A percentile compares a stretch with the other conserved stretches of the same genome.
phyloP scores from a whole-genome alignment of 2,329 filamentous ascomycete species.

The Cladophialophora exuberans region DNA sequence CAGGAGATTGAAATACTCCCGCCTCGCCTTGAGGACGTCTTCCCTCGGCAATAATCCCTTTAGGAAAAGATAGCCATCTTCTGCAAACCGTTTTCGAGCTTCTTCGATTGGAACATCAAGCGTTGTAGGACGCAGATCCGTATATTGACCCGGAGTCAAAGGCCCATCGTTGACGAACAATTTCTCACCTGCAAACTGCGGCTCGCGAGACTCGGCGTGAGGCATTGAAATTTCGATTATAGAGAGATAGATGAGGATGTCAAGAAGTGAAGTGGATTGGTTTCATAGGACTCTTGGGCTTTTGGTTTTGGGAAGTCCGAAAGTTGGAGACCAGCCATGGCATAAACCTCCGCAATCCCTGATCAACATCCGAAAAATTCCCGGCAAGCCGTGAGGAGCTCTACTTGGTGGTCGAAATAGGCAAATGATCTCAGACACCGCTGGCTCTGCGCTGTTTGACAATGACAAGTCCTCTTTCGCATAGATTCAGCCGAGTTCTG shows the following conservation, averaged over 20 bases:
- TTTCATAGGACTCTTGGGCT: too few species aligned
- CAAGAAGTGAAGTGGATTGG: neutral
- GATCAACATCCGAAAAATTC: too few species aligned
- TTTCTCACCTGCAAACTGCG: constrained; percentile 9
- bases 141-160: constrained; percentile 50
- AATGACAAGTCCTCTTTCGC: too few species aligned
- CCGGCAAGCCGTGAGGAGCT: too few species aligned
- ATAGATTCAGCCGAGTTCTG: too few species aligned
- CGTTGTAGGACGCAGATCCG: constrained; percentile 47
- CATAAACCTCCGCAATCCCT: too few species aligned
- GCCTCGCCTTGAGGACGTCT: constrained; percentile 57
- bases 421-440: too few species aligned
- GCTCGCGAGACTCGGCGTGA: constrained; percentile 17
- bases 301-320: too few species aligned
- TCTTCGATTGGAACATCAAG: constrained; percentile 52
- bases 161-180: constrained; percentile 53
- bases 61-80: constrained; percentile 60
- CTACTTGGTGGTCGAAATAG: too few species aligned
- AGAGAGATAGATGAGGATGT: neutral
- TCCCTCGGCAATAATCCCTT: constrained; percentile 58
- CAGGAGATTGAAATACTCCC: constrained; percentile 58
- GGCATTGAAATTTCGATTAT: constrained; percentile 17
- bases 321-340: too few species aligned
- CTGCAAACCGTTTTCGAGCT: constrained; percentile 49
- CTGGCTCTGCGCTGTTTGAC: too few species aligned